Base-by-base conservation (phyloP, 805 yeast species). In the Lipomyces spencermartinsiae region DNA sequence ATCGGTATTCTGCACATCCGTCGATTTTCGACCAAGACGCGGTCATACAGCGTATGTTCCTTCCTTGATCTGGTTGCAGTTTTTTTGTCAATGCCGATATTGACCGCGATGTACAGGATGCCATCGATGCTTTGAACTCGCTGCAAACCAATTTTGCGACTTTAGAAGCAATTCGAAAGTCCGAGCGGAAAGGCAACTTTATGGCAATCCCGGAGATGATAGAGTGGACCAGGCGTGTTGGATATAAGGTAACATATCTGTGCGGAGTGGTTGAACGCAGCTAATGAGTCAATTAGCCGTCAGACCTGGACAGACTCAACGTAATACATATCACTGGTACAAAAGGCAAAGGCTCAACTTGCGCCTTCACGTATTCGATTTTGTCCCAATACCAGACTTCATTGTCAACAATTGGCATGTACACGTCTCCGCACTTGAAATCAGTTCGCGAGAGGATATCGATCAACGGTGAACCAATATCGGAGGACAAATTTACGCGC, bases 321-420 rank as follows among this genome's bases (percentile, higher is more conserved):
- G 84, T 93, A 1, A 84, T 95, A 55, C 99, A 95, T 76, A 89
- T 96, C 49, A 93, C 99, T 0, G 99, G 99, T 25, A 95, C 99
- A 0, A 95, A 95, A 78, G 99, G 99, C 14, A 95, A 95, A 80
- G 99, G 99, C 0, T 93, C 98, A 0, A 94, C 98, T 0, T 94
- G 98, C 79, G 97, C 99, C 0, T 95, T 95, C 76, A 86, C 93
- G 1, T 91, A 91, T 74, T 87, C 95, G 1, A 92, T 96, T 53
- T 78, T 96, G 69, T 75, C 79, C 7, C 92, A 92, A 76, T 92
- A 92, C 74, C 80, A 79, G 34, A 70, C 77, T 68, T 19, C 64
- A 39, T 66, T 54, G 29, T 63, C 79, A 22, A 92, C 91, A 77
- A 85, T 93, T 62, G 99, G 99, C 0, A 83, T 95, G n/a, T 95